Evolutionary conservation across 495 filamentous ascomycete genomes (phyloP).

Genomic region (Hypomontagnella monticulosa): DNA sequence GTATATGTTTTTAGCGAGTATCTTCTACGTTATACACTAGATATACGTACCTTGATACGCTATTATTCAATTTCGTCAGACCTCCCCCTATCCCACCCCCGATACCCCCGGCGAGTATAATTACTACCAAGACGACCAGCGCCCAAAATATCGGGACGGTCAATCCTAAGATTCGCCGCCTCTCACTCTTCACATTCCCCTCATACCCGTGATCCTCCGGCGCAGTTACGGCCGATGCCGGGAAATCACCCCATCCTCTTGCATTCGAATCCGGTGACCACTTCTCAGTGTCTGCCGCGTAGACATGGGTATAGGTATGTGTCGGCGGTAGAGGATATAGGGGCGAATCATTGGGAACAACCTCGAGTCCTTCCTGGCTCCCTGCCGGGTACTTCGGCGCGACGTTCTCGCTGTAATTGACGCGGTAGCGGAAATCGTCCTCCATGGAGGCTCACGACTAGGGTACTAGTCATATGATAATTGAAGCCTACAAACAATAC

Average conservation of each 20-base stretch:
- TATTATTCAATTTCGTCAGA: conserved; percentile 22
- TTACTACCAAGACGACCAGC: conserved; percentile 36
- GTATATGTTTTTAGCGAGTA: conserved; percentile 12
- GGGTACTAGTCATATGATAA: not conserved
- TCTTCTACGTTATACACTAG: not conserved
- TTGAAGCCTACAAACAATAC: no score
- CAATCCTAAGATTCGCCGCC: conserved; percentile 43
- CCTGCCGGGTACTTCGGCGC: conserved; percentile 35
- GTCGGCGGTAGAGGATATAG: conserved; percentile 29
- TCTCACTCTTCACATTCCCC: not conserved
- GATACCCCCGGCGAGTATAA: conserved; percentile 46
- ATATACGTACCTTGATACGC: conserved; percentile 24
- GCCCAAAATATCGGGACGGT: conserved; percentile 48
- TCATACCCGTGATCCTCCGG: not conserved
- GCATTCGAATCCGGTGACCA: conserved; percentile 1
- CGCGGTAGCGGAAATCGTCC: conserved; percentile 19
- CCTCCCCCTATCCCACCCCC: conserved; percentile 49
- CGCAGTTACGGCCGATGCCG: conserved; percentile 1
- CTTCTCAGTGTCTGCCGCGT: conserved; percentile 10
- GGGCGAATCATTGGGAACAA: conserved; percentile 38
- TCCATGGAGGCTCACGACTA: conserved; percentile 23
- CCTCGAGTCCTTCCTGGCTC: conserved; percentile 34
- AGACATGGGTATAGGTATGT: not conserved
- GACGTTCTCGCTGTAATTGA: conserved; percentile 37
- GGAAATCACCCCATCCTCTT: conserved; percentile 2